Conservation (phyloP, 2,329 filamentous ascomycete species). For the Nigrospora osmanthi region DNA sequence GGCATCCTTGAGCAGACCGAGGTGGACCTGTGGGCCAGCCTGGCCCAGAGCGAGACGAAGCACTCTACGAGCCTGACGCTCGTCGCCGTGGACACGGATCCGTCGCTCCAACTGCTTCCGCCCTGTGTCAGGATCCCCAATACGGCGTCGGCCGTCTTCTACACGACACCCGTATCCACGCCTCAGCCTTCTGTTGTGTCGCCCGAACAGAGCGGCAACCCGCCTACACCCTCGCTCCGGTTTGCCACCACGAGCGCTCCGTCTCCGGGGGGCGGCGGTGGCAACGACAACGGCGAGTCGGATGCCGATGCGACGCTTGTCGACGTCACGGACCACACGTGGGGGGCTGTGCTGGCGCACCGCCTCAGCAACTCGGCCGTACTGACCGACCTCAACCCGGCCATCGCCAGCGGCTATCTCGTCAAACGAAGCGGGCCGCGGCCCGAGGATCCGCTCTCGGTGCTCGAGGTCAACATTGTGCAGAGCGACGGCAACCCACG, state of each 20-base stretch:
- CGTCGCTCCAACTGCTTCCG: conserved; percentile 55
- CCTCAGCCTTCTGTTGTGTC: conserved; percentile 53
- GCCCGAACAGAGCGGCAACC: conserved; percentile 49
- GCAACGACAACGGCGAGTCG: conserved; percentile 28
- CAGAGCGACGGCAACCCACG: conserved; percentile 44
- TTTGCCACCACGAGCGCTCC: conserved; percentile 28
- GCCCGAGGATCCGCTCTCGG: conserved; percentile 48
- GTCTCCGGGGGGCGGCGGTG: conserved; percentile 32
- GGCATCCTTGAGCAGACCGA: conserved; percentile 62
- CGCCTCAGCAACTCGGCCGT: conserved; percentile 53
- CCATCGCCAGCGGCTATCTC: conserved; percentile 57
- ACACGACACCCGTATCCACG: conserved; percentile 61
- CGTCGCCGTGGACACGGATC: conserved; percentile 57
- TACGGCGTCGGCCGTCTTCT: conserved; percentile 35
- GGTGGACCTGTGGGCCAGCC: conserved; percentile 48
- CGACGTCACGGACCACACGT: conserved; percentile 67
- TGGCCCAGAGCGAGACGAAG: conserved; percentile 43
- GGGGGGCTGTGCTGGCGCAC: conserved; percentile 65
- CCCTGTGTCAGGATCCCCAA: conserved; percentile 41
- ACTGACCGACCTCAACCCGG: conserved; percentile 45
- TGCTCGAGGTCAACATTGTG: conserved; percentile 60
- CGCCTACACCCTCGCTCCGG: conserved; percentile 38
- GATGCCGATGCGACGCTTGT: conserved; percentile 62
- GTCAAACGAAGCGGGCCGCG: conserved; percentile 53
- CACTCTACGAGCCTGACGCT: conserved; percentile 48